These are phyloP conservation scores for Hyaloperonospora brassicae DNA, from an alignment of 352 stramenopile genomes.

Conservation along the genomic window DNA sequence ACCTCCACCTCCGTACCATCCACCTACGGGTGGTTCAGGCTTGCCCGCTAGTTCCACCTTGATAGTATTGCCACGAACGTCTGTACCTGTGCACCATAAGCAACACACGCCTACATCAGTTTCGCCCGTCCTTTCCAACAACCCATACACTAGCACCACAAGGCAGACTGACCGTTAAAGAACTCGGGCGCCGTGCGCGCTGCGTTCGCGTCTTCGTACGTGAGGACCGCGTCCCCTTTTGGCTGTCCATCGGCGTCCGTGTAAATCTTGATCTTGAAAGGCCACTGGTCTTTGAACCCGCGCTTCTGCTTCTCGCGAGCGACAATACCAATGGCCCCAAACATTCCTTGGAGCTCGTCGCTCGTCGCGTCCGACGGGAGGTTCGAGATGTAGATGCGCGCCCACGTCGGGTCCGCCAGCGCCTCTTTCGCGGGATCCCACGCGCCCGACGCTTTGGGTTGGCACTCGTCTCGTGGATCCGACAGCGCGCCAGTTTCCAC, in stretches of 20 bases:
- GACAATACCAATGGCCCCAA: slow-evolving; percentile 75
- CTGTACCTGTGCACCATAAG: slow-evolving; percentile 31
- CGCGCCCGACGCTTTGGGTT: slow-evolving; percentile 32
- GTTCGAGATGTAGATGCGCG: slow-evolving; percentile 84
- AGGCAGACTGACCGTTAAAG: slow-evolving; percentile 52
- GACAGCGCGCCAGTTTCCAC: slow-evolving; percentile 3
- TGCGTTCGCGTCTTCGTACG: slow-evolving; percentile 80
- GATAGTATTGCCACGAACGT: slow-evolving; percentile 76
- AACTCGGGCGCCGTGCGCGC: slow-evolving; percentile 73
- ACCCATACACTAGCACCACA: slow-evolving; percentile 7
- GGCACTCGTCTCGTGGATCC: slow-evolving; percentile 19
- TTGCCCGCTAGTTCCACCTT: slow-evolving; percentile 82
- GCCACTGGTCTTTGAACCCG: slow-evolving; percentile 85
- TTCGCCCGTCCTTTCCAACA: neutral
- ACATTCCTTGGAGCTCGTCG: slow-evolving; percentile 81
- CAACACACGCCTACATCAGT: neutral
- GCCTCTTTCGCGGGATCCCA: slow-evolving; percentile 76
- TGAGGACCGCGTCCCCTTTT: slow-evolving; percentile 82
- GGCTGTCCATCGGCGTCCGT: slow-evolving; percentile 54
- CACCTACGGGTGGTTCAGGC: slow-evolving; percentile 64
- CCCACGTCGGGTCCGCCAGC: slow-evolving; percentile 72
- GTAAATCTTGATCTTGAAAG: slow-evolving; percentile 88
- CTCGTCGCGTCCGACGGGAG: slow-evolving; percentile 64
- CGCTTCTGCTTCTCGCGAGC: slow-evolving; percentile 82
- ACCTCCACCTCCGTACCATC: slow-evolving; percentile 52